These are phyloP conservation scores for Tolypocladium guangdongense DNA, from an alignment of 2,329 filamentous ascomycete species.

Conservation along the genomic window DNA sequence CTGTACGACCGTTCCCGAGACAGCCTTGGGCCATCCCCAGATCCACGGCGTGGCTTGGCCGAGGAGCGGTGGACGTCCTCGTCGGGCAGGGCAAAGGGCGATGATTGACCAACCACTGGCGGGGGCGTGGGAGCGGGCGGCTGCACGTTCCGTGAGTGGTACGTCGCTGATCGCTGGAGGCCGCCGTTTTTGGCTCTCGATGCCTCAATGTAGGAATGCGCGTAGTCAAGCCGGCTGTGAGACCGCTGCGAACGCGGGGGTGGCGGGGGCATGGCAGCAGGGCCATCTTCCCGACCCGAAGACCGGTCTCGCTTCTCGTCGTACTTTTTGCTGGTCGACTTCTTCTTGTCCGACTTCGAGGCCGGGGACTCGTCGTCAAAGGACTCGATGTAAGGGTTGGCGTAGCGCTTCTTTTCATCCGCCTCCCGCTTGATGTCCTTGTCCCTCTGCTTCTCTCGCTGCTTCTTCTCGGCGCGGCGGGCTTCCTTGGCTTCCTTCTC, in stretches of 20 bases:
- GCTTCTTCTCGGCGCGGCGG: conserved; percentile 23
- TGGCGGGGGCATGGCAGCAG: conserved; percentile 9
- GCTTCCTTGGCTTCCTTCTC: conserved; percentile 22
- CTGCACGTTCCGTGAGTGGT: conserved; percentile 12
- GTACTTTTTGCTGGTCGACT: conserved; percentile 25
- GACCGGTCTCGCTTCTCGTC: conserved; percentile 26
- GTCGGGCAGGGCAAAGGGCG: conserved; percentile 17
- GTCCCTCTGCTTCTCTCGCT: conserved; percentile 22
- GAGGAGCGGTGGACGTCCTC: conserved; percentile 21
- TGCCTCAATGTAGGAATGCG: conserved; percentile 20
- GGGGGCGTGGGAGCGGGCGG: conserved; percentile 26
- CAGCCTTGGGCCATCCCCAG: conserved; percentile 13
- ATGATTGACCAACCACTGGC: conserved; percentile 13
- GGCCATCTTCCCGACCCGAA: conserved; percentile 19
- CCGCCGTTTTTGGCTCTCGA: conserved; percentile 14
- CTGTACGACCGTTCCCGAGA: conserved; percentile 19
- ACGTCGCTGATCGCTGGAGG: conserved; percentile 11
- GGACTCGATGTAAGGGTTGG: conserved; percentile 24
- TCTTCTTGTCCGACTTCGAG: conserved; percentile 25
- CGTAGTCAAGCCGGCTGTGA: conserved; percentile 11
- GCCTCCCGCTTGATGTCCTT: conserved; percentile 26
- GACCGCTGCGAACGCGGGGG: conserved; percentile 13
- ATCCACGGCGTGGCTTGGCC: conserved; percentile 21
- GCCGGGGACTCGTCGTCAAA: conserved; percentile 18
- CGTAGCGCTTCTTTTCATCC: conserved; percentile 25